Percentiles rank a stretch among this genome's conserved stretches.
Evolutionary conservation across 1,284 basidiomycete genomes (phyloP).

Genomic region (Ganoderma leucocontextum): DNA sequence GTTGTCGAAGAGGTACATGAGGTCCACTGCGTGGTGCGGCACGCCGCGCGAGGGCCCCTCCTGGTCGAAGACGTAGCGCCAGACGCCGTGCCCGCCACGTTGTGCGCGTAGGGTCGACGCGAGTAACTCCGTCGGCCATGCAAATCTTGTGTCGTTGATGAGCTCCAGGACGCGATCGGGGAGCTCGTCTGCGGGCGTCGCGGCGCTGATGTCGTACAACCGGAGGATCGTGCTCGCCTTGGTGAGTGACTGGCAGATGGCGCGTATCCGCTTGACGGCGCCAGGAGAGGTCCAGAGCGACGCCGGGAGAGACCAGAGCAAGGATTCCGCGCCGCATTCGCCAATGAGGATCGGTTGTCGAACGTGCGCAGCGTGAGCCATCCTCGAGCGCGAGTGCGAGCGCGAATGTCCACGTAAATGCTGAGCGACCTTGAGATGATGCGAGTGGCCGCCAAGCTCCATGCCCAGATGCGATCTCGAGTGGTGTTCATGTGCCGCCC

Average conservation of each 20-base stretch:
- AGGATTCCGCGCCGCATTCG: slow-evolving; percentile 71
- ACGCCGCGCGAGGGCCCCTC: slow-evolving; percentile 68
- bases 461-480: slow-evolving; percentile 36
- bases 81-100: slow-evolving; percentile 64
- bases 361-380: slow-evolving; percentile 35
- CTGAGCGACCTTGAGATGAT: slow-evolving; percentile 40
- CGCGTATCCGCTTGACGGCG: slow-evolving; percentile 70
- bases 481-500: slow-evolving; percentile 40
- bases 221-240: slow-evolving; percentile 68
- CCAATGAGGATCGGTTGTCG: slow-evolving; percentile 78
- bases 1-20: slow-evolving; percentile 81
- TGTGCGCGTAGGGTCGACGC: slow-evolving; percentile 51
- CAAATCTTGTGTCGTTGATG: slow-evolving; percentile 74
- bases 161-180: slow-evolving; percentile 71
- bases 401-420: slow-evolving; percentile 39
- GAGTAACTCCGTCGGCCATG: slow-evolving; percentile 76
- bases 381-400: slow-evolving; percentile 39
- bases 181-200: slow-evolving; percentile 68
- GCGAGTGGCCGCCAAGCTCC: slow-evolving; percentile 38
- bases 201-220: slow-evolving; percentile 70
- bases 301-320: slow-evolving; percentile 63
- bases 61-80: slow-evolving; percentile 83
- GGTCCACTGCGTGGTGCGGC: slow-evolving; percentile 73
- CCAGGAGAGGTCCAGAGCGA: slow-evolving; percentile 68
- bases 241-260: slow-evolving; percentile 71